Percentiles rank a stretch among this genome's conserved stretches.
phyloP scores from a whole-genome alignment of 306 rosid species.

The Spatholobus suberectus region DNA sequence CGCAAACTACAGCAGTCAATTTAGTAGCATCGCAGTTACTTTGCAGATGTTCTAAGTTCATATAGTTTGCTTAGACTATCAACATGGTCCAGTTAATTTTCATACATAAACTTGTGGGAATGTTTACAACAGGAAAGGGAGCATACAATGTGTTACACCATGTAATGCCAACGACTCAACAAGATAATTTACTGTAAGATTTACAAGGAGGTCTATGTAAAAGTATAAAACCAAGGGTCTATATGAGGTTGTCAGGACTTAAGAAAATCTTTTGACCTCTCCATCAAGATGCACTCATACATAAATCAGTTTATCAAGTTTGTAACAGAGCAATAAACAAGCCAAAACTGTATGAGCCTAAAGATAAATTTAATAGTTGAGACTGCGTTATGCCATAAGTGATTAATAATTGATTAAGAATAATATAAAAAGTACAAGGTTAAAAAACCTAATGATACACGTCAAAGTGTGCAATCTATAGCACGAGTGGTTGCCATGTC shows the following conservation, averaged over 20 bases:
- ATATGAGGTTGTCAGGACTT: background rate
- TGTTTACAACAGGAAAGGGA: background rate
- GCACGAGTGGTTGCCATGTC: background rate
- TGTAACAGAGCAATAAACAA: background rate
- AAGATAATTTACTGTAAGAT: background rate
- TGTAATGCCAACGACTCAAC: background rate
- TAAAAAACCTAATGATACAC: background rate
- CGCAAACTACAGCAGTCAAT: background rate
- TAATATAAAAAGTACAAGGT: background rate
- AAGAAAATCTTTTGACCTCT: too few relatives aligned
- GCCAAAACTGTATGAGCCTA: background rate
- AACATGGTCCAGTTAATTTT: background rate
- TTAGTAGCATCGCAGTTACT: background rate
- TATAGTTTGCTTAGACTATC: background rate
- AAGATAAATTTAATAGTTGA: background rate
- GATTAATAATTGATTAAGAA: background rate
- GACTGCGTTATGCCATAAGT: background rate
- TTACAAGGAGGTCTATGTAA: background rate
- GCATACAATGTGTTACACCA: too few relatives aligned
- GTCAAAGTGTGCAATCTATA: background rate
- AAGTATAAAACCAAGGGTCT: background rate
- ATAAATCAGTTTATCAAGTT: background rate
- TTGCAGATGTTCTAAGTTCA: too few relatives aligned
- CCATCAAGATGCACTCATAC: background rate
- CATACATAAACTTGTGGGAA: background rate